phyloP scores from a whole-genome alignment of 1,139 yeast species.

The Martiniozyma asiatica region DNA sequence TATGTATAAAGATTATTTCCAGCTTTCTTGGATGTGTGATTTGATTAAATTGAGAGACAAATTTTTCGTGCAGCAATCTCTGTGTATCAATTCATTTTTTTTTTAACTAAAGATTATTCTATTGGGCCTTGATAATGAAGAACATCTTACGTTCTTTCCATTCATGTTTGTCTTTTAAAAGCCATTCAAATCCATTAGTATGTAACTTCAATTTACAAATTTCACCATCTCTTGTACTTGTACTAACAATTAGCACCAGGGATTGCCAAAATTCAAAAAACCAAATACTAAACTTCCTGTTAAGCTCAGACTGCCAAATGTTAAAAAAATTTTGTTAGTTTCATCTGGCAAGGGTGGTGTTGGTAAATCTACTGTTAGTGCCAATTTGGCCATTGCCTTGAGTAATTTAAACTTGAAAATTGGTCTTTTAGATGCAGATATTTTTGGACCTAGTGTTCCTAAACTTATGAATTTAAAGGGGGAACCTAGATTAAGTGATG shows the following conservation, averaged over 20 bases:
- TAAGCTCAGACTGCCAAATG: constrained; percentile 46
- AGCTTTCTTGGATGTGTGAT: too few species aligned
- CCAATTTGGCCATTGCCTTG: constrained; percentile 57
- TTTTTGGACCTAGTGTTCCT: constrained; percentile 71
- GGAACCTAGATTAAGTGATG: constrained; percentile 46
- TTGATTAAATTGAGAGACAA: too few species aligned
- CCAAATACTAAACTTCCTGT: constrained; percentile 43
- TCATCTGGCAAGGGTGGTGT: constrained; percentile 48
- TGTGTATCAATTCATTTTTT: too few species aligned
- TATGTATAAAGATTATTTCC: too few species aligned
- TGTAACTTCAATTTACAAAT: constrained; percentile 4
- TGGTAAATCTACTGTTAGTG: constrained; percentile 46
- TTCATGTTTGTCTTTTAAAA: not conserved
- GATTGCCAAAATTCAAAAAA: constrained; percentile 39
- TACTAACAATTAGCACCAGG: constrained; percentile 17
- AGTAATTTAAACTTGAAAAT: constrained; percentile 42
- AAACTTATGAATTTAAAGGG: constrained; percentile 51
- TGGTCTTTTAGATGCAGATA: constrained; percentile 70
- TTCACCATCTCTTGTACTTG: not conserved
- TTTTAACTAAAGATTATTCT: too few species aligned
- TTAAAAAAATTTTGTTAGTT: constrained; percentile 50
- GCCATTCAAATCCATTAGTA: constrained; percentile 45
- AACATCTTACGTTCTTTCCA: constrained; percentile 3
- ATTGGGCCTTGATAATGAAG: too few species aligned
- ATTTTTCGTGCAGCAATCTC: too few species aligned